These are phyloP conservation scores for Aureobasidium leucospermi DNA, from an alignment of 2,329 filamentous ascomycete genomes.

Conservation along the genomic window DNA sequence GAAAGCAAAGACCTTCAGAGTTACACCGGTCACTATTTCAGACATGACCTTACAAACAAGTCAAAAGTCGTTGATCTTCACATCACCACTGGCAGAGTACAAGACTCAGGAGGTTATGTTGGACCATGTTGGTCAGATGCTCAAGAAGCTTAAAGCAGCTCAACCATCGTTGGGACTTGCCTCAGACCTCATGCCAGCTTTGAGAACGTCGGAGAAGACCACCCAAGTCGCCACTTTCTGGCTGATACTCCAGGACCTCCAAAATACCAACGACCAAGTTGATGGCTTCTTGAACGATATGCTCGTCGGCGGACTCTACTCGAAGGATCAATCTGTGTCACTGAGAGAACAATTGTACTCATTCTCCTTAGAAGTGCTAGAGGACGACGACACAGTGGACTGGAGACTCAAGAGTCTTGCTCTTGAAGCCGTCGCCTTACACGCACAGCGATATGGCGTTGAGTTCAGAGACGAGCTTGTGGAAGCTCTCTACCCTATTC, in stretches of 20 bases:
- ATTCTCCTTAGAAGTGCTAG: slow-evolving; percentile 57
- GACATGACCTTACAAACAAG: slow-evolving; percentile 14
- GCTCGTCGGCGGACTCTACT: slow-evolving; percentile 41
- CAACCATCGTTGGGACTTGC: slow-evolving; percentile 28
- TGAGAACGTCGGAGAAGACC: slow-evolving; percentile 51
- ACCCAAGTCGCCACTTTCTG: slow-evolving; percentile 67
- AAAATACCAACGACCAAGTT: slow-evolving; percentile 46
- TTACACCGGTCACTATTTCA: slow-evolving; percentile 20
- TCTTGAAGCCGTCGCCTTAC: slow-evolving; percentile 70
- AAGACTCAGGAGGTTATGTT: slow-evolving; percentile 24
- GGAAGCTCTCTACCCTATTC: slow-evolving; percentile 83
- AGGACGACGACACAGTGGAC: slow-evolving; percentile 42
- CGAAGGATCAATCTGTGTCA: slow-evolving; percentile 14
- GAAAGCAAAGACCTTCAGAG: neutral
- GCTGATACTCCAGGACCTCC: slow-evolving; percentile 67
- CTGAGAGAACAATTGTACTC: slow-evolving; percentile 59
- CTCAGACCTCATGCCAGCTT: slow-evolving; percentile 56
- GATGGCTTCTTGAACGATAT: slow-evolving; percentile 58
- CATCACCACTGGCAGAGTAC: slow-evolving; percentile 21
- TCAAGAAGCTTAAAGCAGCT: neutral
- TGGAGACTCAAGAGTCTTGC: slow-evolving; percentile 73
- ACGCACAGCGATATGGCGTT: slow-evolving; percentile 58
- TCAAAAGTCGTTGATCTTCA: slow-evolving; percentile 17
- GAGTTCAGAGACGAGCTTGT: slow-evolving; percentile 80
- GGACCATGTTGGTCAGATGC: slow-evolving; percentile 15